Conservation (phyloP, 129 eudicot genomes). For the Scalesia atractyloides region DNA sequence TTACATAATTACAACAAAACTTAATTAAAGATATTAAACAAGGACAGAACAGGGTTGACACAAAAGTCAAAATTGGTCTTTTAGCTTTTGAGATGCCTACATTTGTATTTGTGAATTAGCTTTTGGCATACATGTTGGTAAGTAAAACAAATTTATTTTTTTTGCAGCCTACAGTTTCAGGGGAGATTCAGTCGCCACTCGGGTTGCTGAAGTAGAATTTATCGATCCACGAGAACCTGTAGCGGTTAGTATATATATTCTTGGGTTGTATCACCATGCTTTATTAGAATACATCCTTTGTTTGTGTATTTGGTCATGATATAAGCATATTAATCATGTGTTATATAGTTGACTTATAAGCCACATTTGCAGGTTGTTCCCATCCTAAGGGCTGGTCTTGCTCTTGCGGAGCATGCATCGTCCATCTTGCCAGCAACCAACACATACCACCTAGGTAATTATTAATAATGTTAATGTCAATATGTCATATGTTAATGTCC, state of each 20-base stretch:
- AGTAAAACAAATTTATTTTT: not conserved
- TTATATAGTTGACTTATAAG: not conserved
- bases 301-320: not conserved
- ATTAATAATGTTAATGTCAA: not conserved
- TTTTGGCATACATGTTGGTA: constrained; percentile 7
- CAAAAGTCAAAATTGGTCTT: not conserved
- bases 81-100: not conserved
- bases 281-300: not conserved
- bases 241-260: constrained; percentile 57
- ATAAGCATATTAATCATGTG: not conserved
- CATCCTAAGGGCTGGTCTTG: constrained; percentile 99
- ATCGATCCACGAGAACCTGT: constrained; percentile 96
- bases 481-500: not conserved
- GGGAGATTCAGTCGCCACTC: constrained; percentile 88
- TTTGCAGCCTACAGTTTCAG: constrained; percentile 82
- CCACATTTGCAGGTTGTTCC: constrained; percentile 72
- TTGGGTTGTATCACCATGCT: not conserved
- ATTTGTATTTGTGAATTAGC: not conserved
- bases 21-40: not conserved
- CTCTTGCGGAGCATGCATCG: constrained; percentile 93
- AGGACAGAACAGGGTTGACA: constrained; percentile 9
- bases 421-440: constrained; percentile 87
- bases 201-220: constrained; percentile 88
- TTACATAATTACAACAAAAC: not conserved
- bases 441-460: constrained; percentile 86